Evolutionary conservation across 2,329 filamentous ascomycete species (phyloP).

Genomic region (Beauveria asiatica): DNA sequence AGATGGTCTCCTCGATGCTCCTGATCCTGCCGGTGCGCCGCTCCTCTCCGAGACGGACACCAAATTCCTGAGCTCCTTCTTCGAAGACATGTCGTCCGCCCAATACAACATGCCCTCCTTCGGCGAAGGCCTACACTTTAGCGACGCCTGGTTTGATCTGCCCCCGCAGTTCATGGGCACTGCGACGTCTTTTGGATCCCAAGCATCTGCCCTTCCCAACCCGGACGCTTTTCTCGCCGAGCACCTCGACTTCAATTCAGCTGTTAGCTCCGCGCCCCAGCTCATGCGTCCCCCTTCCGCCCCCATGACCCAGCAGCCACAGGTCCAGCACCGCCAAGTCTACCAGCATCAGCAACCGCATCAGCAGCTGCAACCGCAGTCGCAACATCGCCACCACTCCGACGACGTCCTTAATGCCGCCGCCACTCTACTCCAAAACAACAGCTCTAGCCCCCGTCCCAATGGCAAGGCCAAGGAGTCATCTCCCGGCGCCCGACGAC

Average conservation of each 20-base stretch:
- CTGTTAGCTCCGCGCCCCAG: constrained; percentile 6
- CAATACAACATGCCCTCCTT: constrained; percentile 41
- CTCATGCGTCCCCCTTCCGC: constrained; percentile 30
- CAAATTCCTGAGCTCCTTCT: constrained; percentile 49
- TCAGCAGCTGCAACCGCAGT: constrained; percentile 17
- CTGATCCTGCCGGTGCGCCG: constrained; percentile 56
- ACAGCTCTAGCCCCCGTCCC: constrained; percentile 21
- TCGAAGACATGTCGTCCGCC: constrained; percentile 44
- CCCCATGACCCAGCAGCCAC: constrained; percentile 16
- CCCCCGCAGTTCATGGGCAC: constrained; percentile 60
- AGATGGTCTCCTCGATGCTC: constrained; percentile 43
- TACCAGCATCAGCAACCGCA: constrained; percentile 15
- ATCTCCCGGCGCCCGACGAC: constrained; percentile 16
- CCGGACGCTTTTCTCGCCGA: constrained; percentile 15
- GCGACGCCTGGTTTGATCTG: constrained; percentile 47
- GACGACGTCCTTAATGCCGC: constrained; percentile 50
- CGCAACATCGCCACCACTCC: constrained; percentile 26
- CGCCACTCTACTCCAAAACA: constrained; percentile 42
- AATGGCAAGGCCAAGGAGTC: constrained; percentile 15
- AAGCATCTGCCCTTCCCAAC: constrained; percentile 20
- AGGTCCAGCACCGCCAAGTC: constrained; percentile 7
- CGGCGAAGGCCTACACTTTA: constrained; percentile 42
- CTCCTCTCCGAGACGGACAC: constrained; percentile 56
- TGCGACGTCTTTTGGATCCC: constrained; percentile 53
- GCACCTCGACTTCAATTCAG: constrained; percentile 1